Conservation (phyloP, 805 yeast genomes). For the Kodamaea kaohsiungensis region DNA sequence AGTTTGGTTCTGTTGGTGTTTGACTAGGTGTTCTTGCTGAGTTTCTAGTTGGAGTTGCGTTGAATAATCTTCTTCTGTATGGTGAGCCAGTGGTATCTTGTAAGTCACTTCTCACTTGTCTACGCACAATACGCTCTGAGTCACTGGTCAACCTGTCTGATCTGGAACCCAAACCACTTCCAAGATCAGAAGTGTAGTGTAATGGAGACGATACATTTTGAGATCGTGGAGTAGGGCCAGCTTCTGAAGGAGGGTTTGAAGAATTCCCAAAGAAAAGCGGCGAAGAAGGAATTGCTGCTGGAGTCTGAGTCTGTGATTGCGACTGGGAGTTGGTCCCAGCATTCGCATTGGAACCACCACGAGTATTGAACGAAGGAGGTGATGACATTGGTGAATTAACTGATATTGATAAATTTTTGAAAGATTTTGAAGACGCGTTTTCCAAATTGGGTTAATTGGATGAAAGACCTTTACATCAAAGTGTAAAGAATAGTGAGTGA, state of each 20-base stretch:
- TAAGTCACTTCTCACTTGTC: slow-evolving; percentile 74
- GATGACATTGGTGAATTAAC: slow-evolving; percentile 17
- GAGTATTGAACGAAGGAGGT: slow-evolving; percentile 38
- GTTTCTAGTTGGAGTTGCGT: slow-evolving; percentile 28
- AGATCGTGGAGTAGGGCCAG: slow-evolving; percentile 23
- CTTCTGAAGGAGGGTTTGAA: slow-evolving; percentile 40
- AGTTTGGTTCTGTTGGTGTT: not conserved
- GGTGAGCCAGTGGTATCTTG: slow-evolving; percentile 75
- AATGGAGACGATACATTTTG: slow-evolving; percentile 50
- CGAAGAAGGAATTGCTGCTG: slow-evolving; percentile 50
- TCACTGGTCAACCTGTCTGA: slow-evolving; percentile 48
- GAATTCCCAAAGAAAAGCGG: slow-evolving; percentile 56
- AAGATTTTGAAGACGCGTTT: slow-evolving; percentile 4
- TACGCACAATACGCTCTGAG: slow-evolving; percentile 44
- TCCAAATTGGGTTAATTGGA: slow-evolving; percentile 8
- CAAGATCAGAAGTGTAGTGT: slow-evolving; percentile 45
- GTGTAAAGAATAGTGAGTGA: not conserved
- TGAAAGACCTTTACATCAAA: not conserved
- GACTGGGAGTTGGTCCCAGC: slow-evolving; percentile 35
- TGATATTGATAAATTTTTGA: slow-evolving; percentile 8
- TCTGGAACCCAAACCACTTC: slow-evolving; percentile 35
- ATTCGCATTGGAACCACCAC: slow-evolving; percentile 23
- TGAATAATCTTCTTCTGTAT: slow-evolving; percentile 59
- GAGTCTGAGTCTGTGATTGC: slow-evolving; percentile 38
- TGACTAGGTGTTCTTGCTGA: not conserved